phyloP scores from a whole-genome alignment of 2,329 filamentous ascomycete species.

The Byssoonygena ceratinophila region DNA sequence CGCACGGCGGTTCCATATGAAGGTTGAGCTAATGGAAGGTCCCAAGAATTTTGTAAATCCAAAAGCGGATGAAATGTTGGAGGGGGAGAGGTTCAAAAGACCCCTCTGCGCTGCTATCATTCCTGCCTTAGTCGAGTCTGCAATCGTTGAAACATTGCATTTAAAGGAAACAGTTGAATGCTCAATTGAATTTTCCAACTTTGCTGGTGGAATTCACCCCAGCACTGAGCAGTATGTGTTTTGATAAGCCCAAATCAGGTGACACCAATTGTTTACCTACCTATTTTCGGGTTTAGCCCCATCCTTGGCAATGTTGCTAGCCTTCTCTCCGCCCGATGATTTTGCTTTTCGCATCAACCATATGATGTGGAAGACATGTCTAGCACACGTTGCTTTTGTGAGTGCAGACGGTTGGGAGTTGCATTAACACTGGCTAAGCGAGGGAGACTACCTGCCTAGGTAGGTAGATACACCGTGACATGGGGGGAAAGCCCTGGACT shows the following conservation, averaged over 20 bases:
- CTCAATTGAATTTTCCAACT: too few species aligned
- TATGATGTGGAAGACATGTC: too few species aligned
- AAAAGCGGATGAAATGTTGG: slow-evolving; percentile 10
- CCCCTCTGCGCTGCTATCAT: slow-evolving; percentile 8
- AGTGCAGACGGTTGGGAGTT: too few species aligned
- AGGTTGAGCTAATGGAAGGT: slow-evolving; percentile 8
- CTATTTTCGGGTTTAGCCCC: neutral
- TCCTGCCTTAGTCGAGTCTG: slow-evolving; percentile 1
- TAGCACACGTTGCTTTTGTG: too few species aligned
- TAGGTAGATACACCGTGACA: too few species aligned
- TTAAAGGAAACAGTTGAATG: neutral
- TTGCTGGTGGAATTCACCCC: too few species aligned
- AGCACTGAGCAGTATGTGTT: neutral
- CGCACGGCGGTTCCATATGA: slow-evolving; percentile 11
- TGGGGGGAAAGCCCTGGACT: too few species aligned
- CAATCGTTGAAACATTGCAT: slow-evolving; percentile 1
- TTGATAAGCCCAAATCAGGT: neutral
- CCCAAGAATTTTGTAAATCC: slow-evolving; percentile 9
- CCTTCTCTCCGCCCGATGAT: neutral
- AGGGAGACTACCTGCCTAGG: too few species aligned
- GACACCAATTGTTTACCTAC: neutral
- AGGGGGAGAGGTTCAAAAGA: slow-evolving; percentile 7
- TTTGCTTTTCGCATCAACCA: too few species aligned
- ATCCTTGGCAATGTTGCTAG: neutral
- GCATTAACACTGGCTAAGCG: too few species aligned